A percentile compares a stretch with the other conserved stretches of the same genome.
Evolutionary conservation across 2,329 filamentous ascomycete genomes (phyloP).

Genomic region (Diplodia sapinea): DNA sequence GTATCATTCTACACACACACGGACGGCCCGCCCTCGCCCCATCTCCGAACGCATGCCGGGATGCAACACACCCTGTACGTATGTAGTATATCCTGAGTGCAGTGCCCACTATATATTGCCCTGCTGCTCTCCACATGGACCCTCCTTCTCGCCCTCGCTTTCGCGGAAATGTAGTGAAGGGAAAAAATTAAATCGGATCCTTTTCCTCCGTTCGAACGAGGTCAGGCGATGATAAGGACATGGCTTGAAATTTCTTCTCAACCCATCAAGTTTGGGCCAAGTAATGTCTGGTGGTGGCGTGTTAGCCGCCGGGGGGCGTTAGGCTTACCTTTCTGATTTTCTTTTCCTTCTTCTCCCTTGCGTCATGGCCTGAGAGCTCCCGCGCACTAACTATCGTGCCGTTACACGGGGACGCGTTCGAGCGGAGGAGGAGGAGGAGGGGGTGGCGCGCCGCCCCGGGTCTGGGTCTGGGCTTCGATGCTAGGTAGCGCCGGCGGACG

Average conservation of each 20-base stretch:
- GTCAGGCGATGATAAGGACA: neutral
- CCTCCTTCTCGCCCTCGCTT: neutral
- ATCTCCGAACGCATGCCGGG: neutral
- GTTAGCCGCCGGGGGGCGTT: neutral
- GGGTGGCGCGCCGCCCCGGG: too few relatives aligned
- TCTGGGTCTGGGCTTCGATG: too few relatives aligned
- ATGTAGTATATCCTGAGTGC: neutral
- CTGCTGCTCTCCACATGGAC: neutral
- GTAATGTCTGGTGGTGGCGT: too few relatives aligned
- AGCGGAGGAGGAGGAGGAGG: too few relatives aligned
- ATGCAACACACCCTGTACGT: too few relatives aligned
- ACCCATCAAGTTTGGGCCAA: neutral
- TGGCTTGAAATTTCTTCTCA: neutral
- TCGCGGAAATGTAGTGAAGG: too few relatives aligned
- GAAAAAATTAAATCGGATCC: too few relatives aligned
- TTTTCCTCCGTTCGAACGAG: too few relatives aligned
- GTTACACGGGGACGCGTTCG: too few relatives aligned
- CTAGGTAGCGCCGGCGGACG: too few relatives aligned
- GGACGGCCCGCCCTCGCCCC: neutral
- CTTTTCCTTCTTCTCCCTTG: neutral
- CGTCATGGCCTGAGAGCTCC: neutral
- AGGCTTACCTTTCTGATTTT: neutral
- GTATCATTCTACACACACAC: neutral
- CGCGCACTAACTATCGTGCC: neutral
- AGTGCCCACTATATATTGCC: neutral